Base-by-base conservation (phyloP, 169 alveolate genomes). In the Theileria equi region DNA sequence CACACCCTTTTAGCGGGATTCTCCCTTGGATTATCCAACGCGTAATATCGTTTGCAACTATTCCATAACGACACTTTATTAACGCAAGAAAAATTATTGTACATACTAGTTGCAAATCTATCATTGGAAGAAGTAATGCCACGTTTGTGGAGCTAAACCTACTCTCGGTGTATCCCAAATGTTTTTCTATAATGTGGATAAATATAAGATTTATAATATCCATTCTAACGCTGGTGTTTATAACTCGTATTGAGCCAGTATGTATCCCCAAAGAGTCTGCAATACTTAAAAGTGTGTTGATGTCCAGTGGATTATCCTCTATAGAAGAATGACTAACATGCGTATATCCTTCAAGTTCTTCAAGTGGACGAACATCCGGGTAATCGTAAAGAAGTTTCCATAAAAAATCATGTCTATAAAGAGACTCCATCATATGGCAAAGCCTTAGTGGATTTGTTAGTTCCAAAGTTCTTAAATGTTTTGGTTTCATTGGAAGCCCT, bases 11-110 rank as follows among this genome's bases (percentile, higher is more conserved):
- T 26, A 71, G 40, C 23, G 82, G 82, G 5, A 71, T 31, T 25
- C 80, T 41, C 5, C 80, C 80, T 35, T 76, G 80, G 17, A 65
- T 4, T 8, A 76, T 63, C 73, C 76, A 65, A 21, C 80, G 64
- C 23, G 54, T 48, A 16, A 76, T 36, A 31, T 76, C 85, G 43
- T 35, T 41, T 26, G 17, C 19, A 1, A 55, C 80, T 26, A 76
- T 53, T 0, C 63, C 68, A 35, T 65, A 76, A 2, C 85, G 26
- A 52, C 77, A 76, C 72, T 57, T 65, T 28, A 61, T 17, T 32
- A 65, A 16, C 3, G 72, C 48, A 17, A 43, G 28, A 21, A 48
- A 63, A 21, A 76, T 2, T 5, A 76, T 36, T 11, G 34, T 52
- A n/a, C 61, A 26, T 5, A 65, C 80, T 23, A 74, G 38, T 8